phyloP scores from a whole-genome alignment of 1,139 yeast species.

The Barnettozyma hawaiiensis region DNA sequence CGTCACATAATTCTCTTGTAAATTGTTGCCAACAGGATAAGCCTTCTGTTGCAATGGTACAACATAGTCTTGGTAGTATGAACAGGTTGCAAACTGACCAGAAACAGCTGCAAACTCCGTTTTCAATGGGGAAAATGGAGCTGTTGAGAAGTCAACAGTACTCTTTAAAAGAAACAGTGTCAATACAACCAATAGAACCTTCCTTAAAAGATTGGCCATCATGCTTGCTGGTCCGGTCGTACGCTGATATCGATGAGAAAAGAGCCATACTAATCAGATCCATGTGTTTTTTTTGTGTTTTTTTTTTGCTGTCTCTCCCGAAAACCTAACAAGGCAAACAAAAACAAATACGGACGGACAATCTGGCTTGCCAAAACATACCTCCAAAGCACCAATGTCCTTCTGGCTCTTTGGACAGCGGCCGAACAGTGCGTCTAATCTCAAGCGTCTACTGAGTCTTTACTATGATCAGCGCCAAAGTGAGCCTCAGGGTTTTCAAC shows the following conservation, averaged over 20 bases:
- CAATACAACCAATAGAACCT: slow-evolving; percentile 5
- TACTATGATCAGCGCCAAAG: slow-evolving; percentile 25
- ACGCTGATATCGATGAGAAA: background rate
- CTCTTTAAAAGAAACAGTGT: slow-evolving; percentile 4
- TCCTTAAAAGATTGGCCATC: slow-evolving; percentile 6
- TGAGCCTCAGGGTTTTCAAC: background rate
- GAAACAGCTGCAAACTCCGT: slow-evolving; percentile 5
- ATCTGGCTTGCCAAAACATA: background rate
- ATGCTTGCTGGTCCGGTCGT: background rate
- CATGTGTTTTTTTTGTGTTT: too few relatives aligned
- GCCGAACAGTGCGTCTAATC: slow-evolving; percentile 30
- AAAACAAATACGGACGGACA: background rate
- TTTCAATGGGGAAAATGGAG: slow-evolving; percentile 21
- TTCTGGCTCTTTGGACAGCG: slow-evolving; percentile 45
- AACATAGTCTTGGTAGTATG: slow-evolving; percentile 18
- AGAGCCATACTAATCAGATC: background rate
- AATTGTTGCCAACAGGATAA: slow-evolving; percentile 9
- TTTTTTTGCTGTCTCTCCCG: background rate
- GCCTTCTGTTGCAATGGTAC: slow-evolving; percentile 14
- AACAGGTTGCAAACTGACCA: background rate
- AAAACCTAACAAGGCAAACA: slow-evolving; percentile 2
- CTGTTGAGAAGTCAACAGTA: slow-evolving; percentile 19
- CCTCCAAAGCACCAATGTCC: slow-evolving; percentile 30
- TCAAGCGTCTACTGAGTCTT: slow-evolving; percentile 32
- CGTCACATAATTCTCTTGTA: slow-evolving; percentile 10